A percentile compares a stretch with the other conserved stretches of the same genome.
phyloP scores from a whole-genome alignment of 2,329 filamentous ascomycete species.

The Didymella arachidicola region DNA sequence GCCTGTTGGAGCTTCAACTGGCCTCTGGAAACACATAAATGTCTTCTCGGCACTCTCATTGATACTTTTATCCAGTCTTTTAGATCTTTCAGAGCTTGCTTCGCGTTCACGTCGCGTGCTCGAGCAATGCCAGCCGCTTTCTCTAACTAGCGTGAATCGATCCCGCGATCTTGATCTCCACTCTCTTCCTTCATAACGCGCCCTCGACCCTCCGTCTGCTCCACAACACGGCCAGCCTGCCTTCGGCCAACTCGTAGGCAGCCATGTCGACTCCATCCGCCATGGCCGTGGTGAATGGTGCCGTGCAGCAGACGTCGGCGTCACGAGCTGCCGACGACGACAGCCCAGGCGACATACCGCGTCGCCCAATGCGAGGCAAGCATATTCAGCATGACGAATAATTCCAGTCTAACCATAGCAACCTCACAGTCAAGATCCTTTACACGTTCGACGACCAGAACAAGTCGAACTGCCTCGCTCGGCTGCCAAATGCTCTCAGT shows the following conservation, averaged over 20 bases:
- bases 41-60: conserved; percentile 3
- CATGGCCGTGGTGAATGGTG: conserved; percentile 32
- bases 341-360: conserved; percentile 44
- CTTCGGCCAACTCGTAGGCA: conserved; percentile 28
- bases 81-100: conserved; percentile 5
- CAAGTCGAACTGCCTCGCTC: conserved; percentile 87
- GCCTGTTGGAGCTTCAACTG: conserved; percentile 20
- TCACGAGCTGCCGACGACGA: conserved; percentile 37
- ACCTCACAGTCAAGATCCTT: conserved; percentile 83
- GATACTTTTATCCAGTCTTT: conserved; percentile 20
- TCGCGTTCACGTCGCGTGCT: conserved; percentile 41
- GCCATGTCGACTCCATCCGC: conserved; percentile 47
- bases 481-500: conserved; percentile 79
- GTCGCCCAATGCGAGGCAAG: conserved; percentile 58
- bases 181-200: conserved; percentile 29
- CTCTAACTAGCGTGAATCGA: conserved; percentile 21
- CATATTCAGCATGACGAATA: conserved; percentile 20
- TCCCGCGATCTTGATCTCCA: conserved; percentile 30
- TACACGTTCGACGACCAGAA: conserved; percentile 94
- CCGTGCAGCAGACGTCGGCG: conserved; percentile 32
- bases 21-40: conserved; percentile 5
- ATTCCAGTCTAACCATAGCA: conserved; percentile 28
- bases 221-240: conserved; percentile 30
- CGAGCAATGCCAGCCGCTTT: conserved; percentile 48
- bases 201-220: conserved; percentile 22